A percentile compares a stretch with the other conserved stretches of the same genome.
phyloP scores from a whole-genome alignment of 2,329 filamentous ascomycete species.

The Chrysoporthe austroafricana region DNA sequence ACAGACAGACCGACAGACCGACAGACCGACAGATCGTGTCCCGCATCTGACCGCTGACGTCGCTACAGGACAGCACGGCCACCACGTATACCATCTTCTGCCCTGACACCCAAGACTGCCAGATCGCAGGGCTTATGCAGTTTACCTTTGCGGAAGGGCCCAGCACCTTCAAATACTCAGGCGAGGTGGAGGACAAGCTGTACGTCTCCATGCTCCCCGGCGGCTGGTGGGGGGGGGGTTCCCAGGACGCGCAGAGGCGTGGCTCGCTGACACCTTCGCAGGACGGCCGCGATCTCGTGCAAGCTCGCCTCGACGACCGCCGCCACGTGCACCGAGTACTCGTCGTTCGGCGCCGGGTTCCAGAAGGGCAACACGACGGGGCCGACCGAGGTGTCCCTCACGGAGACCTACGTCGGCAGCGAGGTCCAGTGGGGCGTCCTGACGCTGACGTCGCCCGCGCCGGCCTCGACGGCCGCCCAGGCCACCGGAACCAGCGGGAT shows the following conservation, averaged over 20 bases:
- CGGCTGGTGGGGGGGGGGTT: not conserved
- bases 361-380: conserved; percentile 45
- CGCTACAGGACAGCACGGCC: conserved; percentile 41
- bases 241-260: not conserved
- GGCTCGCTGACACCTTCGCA: conserved; percentile 30
- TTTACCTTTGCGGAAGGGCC: conserved; percentile 53
- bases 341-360: conserved; percentile 47
- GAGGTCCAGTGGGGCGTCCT: conserved; percentile 50
- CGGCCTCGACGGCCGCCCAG: conserved; percentile 34
- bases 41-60: not conserved
- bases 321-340: conserved; percentile 54
- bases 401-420: conserved; percentile 46
- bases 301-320: conserved; percentile 46
- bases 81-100: conserved; percentile 57
- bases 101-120: conserved; percentile 46
- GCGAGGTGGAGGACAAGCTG: conserved; percentile 18
- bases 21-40: not conserved
- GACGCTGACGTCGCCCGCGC: conserved; percentile 46
- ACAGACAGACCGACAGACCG: too few species aligned
- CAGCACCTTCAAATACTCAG: conserved; percentile 40
- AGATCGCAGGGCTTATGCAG: conserved; percentile 50
- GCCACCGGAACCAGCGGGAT: conserved; percentile 24
- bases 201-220: not conserved
- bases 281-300: conserved; percentile 50
- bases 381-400: conserved; percentile 50